phyloP scores from a whole-genome alignment of 441 rosid species.

The Jatropha podagrica region DNA sequence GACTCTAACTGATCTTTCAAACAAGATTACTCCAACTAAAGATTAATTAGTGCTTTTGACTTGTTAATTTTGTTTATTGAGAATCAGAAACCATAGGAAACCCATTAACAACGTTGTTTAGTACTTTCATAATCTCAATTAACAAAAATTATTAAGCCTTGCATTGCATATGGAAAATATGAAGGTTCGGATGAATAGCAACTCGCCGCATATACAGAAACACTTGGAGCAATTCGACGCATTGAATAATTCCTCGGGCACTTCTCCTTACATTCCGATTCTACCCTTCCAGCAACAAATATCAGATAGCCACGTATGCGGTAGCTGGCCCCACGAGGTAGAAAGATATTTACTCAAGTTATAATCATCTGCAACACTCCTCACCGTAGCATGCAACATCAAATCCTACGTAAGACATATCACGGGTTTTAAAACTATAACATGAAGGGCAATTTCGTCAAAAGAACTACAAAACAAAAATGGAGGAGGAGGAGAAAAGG shows the following conservation, averaged over 20 bases:
- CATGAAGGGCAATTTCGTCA: constrained; percentile 3
- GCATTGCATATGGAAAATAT: too few species aligned
- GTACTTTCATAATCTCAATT: too few species aligned
- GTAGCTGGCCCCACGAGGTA: not conserved
- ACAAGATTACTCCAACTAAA: too few species aligned
- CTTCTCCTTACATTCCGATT: not conserved
- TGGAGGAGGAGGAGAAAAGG: not conserved
- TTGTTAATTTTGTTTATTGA: too few species aligned
- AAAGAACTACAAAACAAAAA: not conserved
- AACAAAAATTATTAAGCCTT: too few species aligned
- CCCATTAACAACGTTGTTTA: too few species aligned
- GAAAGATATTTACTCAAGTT: not conserved
- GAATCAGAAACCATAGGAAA: too few species aligned
- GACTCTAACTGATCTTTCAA: too few species aligned
- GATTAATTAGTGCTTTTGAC: too few species aligned
- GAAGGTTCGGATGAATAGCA: too few species aligned
- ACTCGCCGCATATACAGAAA: too few species aligned
- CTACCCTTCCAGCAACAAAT: not conserved
- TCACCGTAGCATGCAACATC: not conserved
- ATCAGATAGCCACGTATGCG: not conserved
- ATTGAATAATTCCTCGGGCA: not conserved
- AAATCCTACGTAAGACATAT: not conserved
- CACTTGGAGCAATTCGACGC: not conserved
- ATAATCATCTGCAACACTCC: not conserved
- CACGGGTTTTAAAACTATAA: not conserved